A percentile compares a stretch with the other conserved stretches of the same genome.
Evolutionary conservation across 768 basidiomycete species (phyloP).

Genomic region (Xerocomellus dryophilus): DNA sequence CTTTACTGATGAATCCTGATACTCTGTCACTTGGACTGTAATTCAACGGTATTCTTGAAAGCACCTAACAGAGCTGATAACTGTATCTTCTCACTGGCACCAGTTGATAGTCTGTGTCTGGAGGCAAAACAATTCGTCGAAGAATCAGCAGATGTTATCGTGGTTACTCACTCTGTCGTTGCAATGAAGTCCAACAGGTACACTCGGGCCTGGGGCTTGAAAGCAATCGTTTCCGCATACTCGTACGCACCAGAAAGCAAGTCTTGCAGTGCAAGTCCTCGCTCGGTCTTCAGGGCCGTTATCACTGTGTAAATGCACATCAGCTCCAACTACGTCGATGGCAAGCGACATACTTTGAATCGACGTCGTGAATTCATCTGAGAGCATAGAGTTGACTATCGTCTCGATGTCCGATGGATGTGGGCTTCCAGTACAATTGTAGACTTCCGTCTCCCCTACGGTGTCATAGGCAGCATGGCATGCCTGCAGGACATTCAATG

Average conservation of each 20-base stretch:
- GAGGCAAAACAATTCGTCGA: not conserved
- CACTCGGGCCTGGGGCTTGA: constrained; percentile 81
- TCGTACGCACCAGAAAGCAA: constrained; percentile 90
- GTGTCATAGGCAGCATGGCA: constrained; percentile 95
- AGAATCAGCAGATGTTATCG: not conserved
- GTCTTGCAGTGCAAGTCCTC: constrained; percentile 93
- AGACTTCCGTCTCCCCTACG: constrained; percentile 86
- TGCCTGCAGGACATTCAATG: constrained; percentile 93
- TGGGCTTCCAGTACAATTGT: constrained; percentile 95
- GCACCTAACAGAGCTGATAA: constrained; percentile 86
- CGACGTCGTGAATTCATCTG: constrained; percentile 91
- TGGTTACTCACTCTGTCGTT: constrained; percentile 79
- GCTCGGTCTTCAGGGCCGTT: constrained; percentile 79
- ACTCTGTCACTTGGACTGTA: constrained; percentile 46
- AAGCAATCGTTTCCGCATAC: constrained; percentile 79
- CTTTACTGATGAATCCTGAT: not conserved
- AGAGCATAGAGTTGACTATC: constrained; percentile 93
- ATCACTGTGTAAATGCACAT: constrained; percentile 61
- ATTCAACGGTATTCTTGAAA: constrained; percentile 90
- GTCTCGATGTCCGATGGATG: constrained; percentile 93
- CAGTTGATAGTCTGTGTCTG: constrained; percentile 89
- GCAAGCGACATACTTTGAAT: constrained; percentile 60
- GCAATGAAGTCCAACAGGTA: constrained; percentile 92
- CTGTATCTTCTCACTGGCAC: constrained; percentile 93
- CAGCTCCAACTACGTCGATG: not conserved